Percentiles rank a stretch among this genome's conserved stretches.
phyloP scores from a whole-genome alignment of 305 asterid genomes.

The Fraxinus ornus region DNA sequence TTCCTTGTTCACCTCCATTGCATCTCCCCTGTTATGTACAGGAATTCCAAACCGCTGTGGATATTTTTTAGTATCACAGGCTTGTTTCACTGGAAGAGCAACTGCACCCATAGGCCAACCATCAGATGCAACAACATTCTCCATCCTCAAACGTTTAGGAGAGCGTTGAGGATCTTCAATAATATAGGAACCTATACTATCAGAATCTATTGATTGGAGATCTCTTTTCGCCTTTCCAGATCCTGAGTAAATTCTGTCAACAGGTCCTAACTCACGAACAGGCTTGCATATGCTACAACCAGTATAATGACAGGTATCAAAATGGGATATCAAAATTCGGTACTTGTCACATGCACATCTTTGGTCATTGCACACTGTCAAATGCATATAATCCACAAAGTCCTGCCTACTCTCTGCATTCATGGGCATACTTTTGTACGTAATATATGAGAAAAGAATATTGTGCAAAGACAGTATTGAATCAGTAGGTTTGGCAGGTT shows the following conservation, averaged over 20 bases:
- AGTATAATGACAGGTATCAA: slow-evolving; percentile 34
- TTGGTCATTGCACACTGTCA: slow-evolving; percentile 29
- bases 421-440: slow-evolving; percentile 18
- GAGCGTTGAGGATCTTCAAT: slow-evolving; percentile 31
- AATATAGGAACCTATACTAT: slow-evolving; percentile 22
- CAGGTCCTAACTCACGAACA: slow-evolving; percentile 24
- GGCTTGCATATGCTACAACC: slow-evolving; percentile 41
- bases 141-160: slow-evolving; percentile 42
- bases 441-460: slow-evolving; percentile 32
- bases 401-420: slow-evolving; percentile 29
- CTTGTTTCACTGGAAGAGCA: slow-evolving; percentile 24
- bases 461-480: slow-evolving; percentile 20
- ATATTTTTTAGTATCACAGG: slow-evolving; percentile 13
- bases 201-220: slow-evolving; percentile 24
- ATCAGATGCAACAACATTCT: slow-evolving; percentile 24
- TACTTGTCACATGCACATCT: slow-evolving; percentile 37
- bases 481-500: slow-evolving; percentile 26
- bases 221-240: slow-evolving; percentile 25
- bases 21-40: slow-evolving; percentile 13
- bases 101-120: slow-evolving; percentile 30
- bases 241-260: slow-evolving; percentile 21
- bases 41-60: slow-evolving; percentile 27
- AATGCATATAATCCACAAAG: slow-evolving; percentile 41
- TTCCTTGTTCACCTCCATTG: slow-evolving; percentile 19
- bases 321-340: slow-evolving; percentile 38